Percentiles rank a stretch among this genome's conserved stretches.
Conservation (phyloP, 164 flowering plant genomes). For the Liquidambar formosana region DNA sequence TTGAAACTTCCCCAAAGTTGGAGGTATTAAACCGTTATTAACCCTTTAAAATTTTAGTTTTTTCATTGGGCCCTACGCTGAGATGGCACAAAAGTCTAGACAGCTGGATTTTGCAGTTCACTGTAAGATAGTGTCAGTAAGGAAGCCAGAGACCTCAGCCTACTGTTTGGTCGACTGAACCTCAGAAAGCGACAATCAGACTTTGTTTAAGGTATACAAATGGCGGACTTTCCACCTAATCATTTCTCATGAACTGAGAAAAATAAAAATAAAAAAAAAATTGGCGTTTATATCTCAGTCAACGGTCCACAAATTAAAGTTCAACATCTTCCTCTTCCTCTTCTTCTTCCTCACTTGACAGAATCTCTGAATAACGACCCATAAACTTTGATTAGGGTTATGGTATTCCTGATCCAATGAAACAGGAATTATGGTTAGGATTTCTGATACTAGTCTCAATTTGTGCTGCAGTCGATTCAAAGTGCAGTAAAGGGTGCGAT, state of each 20-base stretch:
- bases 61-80: too few relatives aligned
- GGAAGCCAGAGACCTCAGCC: not conserved
- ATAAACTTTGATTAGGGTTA: not conserved
- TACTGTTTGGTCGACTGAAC: not conserved
- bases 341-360: too few relatives aligned
- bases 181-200: not conserved
- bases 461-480: slow-evolving; percentile 24
- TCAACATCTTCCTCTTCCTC: too few relatives aligned
- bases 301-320: not conserved
- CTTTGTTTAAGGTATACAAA: not conserved
- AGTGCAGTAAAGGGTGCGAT: slow-evolving; percentile 49
- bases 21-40: too few relatives aligned
- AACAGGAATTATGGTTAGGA: not conserved
- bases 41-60: too few relatives aligned
- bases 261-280: not conserved
- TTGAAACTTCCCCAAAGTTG: too few relatives aligned
- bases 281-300: not conserved
- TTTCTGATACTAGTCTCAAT: slow-evolving; percentile 14
- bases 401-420: not conserved
- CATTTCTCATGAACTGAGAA: not conserved
- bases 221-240: not conserved
- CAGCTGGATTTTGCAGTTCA: too few relatives aligned
- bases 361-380: too few relatives aligned
- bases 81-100: too few relatives aligned
- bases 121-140: too few relatives aligned